Evolutionary conservation across 1,139 yeast species (phyloP).

Genomic region (Lodderomyces margitis): DNA sequence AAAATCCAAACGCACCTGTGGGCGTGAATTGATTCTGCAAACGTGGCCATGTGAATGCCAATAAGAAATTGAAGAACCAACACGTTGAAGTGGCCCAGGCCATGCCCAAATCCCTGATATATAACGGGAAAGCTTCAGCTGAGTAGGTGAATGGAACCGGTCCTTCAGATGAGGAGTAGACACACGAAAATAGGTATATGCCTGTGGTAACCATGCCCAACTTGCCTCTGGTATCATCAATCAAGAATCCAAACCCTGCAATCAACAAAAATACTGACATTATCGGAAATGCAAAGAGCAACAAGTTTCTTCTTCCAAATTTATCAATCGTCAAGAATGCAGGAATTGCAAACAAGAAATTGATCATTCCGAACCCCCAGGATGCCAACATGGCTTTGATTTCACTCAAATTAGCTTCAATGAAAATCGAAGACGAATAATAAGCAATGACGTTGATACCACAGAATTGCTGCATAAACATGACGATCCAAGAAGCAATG

Average conservation of each 20-base stretch:
- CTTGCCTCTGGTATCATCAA: conserved; percentile 29
- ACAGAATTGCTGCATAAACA: conserved; percentile 92
- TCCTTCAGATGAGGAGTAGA: conserved; percentile 85
- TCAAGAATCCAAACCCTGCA: conserved; percentile 78
- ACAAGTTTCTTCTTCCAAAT: conserved; percentile 71
- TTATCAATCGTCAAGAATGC: conserved; percentile 81
- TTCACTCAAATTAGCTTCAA: conserved; percentile 61
- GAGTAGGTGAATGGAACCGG: conserved; percentile 93
- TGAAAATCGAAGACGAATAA: conserved; percentile 72
- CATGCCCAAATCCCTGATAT: conserved; percentile 84
- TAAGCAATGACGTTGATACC: conserved; percentile 89
- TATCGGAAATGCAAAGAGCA: conserved; percentile 72
- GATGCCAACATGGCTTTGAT: conserved; percentile 71
- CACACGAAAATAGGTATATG: conserved; percentile 68
- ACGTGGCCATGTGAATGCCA: conserved; percentile 76
- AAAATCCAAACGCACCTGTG: conserved; percentile 87
- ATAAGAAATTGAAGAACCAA: conserved; percentile 81
- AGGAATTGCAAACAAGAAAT: conserved; percentile 79
- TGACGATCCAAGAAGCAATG: conserved; percentile 74
- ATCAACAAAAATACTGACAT: conserved; percentile 65
- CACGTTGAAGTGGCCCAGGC: conserved; percentile 80
- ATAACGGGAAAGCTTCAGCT: conserved; percentile 80
- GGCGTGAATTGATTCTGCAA: conserved; percentile 62
- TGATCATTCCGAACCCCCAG: conserved; percentile 83
- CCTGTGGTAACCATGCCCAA: conserved; percentile 67